These are phyloP conservation scores for Priceomyces melissophilus DNA, from an alignment of 805 yeast species.

Conservation along the genomic window DNA sequence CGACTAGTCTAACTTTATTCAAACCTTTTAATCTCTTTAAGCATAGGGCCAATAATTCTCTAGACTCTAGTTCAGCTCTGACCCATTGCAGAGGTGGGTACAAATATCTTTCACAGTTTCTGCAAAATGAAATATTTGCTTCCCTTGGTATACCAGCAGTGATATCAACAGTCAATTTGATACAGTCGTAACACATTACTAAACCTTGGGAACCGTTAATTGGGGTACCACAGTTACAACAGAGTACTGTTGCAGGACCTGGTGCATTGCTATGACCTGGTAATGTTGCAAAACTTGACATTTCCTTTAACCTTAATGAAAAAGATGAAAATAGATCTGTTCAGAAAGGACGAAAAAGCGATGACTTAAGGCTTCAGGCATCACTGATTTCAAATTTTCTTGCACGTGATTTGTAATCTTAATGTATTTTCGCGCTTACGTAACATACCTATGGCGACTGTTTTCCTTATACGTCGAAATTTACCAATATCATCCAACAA, in stretches of 20 bases:
- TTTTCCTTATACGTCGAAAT: too few relatives aligned
- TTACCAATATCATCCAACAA: too few relatives aligned
- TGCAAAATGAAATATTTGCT: slow-evolving; percentile 87
- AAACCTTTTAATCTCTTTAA: slow-evolving; percentile 85
- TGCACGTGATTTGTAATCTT: slow-evolving; percentile 1
- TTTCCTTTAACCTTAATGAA: slow-evolving; percentile 10
- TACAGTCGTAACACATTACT: slow-evolving; percentile 97
- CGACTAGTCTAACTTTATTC: slow-evolving; percentile 78
- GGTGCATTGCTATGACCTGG: slow-evolving; percentile 27
- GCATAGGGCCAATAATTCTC: slow-evolving; percentile 90
- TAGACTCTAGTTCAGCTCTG: slow-evolving; percentile 81
- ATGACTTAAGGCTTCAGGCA: neutral
- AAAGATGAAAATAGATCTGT: neutral
- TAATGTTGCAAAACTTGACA: slow-evolving; percentile 50
- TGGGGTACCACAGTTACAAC: slow-evolving; percentile 98
- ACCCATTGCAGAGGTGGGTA: slow-evolving; percentile 97
- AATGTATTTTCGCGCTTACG: neutral
- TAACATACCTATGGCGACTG: neutral
- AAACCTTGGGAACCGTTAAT: slow-evolving; percentile 93
- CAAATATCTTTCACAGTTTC: slow-evolving; percentile 94
- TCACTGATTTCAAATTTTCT: slow-evolving; percentile 1
- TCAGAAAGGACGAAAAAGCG: neutral
- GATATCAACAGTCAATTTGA: slow-evolving; percentile 87
- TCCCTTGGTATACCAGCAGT: slow-evolving; percentile 92
- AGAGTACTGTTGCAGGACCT: slow-evolving; percentile 76